These are phyloP conservation scores for Leucoagaricus sp. DNA, from an alignment of 1,284 basidiomycete species.

Conservation along the genomic window DNA sequence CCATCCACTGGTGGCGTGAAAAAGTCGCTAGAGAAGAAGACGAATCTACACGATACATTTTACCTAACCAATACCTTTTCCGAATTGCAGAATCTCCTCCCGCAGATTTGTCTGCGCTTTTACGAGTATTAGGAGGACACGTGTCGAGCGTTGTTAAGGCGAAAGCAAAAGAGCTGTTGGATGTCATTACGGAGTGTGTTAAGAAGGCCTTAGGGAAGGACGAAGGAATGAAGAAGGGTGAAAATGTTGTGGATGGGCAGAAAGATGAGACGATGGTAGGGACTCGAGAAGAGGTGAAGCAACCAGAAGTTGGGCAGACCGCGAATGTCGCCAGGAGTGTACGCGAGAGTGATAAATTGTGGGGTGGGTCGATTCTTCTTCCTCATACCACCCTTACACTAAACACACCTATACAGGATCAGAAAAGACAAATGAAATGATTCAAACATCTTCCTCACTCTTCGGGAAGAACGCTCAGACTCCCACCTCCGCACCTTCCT, in stretches of 20 bases:
- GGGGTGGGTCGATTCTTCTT: conserved; percentile 1
- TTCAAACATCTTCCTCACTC: conserved; percentile 25
- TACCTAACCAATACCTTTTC: conserved; percentile 75
- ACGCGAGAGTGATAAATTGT: conserved; percentile 11
- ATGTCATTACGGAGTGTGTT: conserved; percentile 56
- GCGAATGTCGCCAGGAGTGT: too few species aligned
- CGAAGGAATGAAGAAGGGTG: not conserved
- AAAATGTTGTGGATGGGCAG: conserved; percentile 5
- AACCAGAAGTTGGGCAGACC: too few species aligned
- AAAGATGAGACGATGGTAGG: conserved; percentile 2
- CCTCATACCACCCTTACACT: conserved; percentile 5
- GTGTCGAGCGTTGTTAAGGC: conserved; percentile 62
- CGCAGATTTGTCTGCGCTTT: conserved; percentile 56
- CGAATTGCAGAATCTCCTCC: conserved; percentile 67
- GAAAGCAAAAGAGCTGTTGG: conserved; percentile 62
- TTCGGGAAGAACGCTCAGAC: conserved; percentile 30
- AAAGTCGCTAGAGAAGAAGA: conserved; percentile 80
- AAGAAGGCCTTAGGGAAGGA: conserved; percentile 30
- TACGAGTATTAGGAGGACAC: conserved; percentile 52
- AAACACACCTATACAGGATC: not conserved
- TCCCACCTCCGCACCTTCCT: conserved; percentile 18
- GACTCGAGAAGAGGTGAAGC: conserved; percentile 16
- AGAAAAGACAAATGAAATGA: conserved; percentile 1
- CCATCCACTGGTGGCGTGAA: conserved; percentile 88
- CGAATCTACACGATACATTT: conserved; percentile 80